A percentile compares a stretch with the other conserved stretches of the same genome.
Evolutionary conservation across 2,329 filamentous ascomycete genomes (phyloP).

Genomic region (Trichoderma brevicompactum): DNA sequence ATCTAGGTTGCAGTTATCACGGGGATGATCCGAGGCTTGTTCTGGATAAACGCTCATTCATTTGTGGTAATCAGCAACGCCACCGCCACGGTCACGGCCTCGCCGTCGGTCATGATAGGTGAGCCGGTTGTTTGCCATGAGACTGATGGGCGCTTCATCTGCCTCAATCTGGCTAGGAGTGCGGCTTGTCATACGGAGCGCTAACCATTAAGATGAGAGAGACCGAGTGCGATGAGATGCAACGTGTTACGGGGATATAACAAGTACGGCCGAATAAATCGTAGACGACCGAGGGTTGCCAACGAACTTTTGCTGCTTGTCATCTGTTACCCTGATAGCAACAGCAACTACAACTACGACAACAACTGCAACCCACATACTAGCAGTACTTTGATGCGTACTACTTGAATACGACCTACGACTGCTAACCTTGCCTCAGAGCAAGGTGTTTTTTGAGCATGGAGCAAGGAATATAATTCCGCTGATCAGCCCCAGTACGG

Average conservation of each 20-base stretch:
- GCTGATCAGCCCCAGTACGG: background rate
- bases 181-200: background rate
- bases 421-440: too few species aligned
- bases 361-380: too few species aligned
- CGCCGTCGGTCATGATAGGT: conserved; percentile 25
- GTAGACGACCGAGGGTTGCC: background rate
- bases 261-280: background rate
- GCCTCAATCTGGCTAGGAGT: conserved; percentile 2
- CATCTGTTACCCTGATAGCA: background rate
- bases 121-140: background rate
- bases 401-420: background rate
- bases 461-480: background rate
- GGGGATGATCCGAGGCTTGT: background rate
- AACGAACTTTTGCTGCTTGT: background rate
- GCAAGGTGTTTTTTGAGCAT: background rate
- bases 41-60: background rate
- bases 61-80: background rate
- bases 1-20: background rate
- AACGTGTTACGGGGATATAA: background rate
- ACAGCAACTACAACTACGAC: too few species aligned
- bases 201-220: background rate
- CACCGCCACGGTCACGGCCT: conserved; percentile 19
- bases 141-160: background rate
- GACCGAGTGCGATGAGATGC: background rate
- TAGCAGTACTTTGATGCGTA: too few species aligned